Evolutionary conservation across 768 basidiomycete genomes (phyloP), one percentile per base, ranked within the genome.

Genomic region (Kwoniella heveanensis): DNA sequence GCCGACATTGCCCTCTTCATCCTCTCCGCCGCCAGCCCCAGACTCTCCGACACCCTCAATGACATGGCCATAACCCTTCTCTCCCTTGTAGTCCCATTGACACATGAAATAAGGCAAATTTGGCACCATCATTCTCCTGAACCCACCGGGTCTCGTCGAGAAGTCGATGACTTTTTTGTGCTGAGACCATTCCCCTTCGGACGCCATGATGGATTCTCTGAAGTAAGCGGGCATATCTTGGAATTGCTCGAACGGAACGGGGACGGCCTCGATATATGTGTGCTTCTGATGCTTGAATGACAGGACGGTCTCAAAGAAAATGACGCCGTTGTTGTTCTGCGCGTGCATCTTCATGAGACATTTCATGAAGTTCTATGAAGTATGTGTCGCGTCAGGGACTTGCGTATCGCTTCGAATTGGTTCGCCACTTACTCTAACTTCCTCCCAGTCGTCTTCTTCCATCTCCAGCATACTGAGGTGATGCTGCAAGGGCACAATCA

Each of bases 71-170:
- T 92, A 99, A 1, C 96, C 96, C 74, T 91, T 92, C 80, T 97
- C 93, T 25, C 96, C 93, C 73, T 94, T 97, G 80, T 98, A 85
- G 80, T 99, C 96, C 79, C 95, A 99, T 71, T 95, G 93, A 7
- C 98, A 90, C 91, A 94, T 95, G 74, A 99, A 99, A 80, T 99
- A 99, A 0, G 96, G 96, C 29, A 99, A 82, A 73, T 97, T 96
- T 2, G 94, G 88, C 12, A 99, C 95, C 89, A 99, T 90, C 25
- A 91, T 88, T 0, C 95, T 86, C 46, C 94, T 84, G 83, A 98
- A 98, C 2, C 95, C 95, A 19, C 95, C 94, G 0, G 92, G 90
- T 3, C 92, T 84, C 9, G 87, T 82, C 2, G 90, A 86, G 77
- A 99, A 99, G 80, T 95, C 91, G 69, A 99, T 97, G 55, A 97